Evolutionary conservation across 306 rosid species (phyloP).

Genomic region (Crotalaria pallida): DNA sequence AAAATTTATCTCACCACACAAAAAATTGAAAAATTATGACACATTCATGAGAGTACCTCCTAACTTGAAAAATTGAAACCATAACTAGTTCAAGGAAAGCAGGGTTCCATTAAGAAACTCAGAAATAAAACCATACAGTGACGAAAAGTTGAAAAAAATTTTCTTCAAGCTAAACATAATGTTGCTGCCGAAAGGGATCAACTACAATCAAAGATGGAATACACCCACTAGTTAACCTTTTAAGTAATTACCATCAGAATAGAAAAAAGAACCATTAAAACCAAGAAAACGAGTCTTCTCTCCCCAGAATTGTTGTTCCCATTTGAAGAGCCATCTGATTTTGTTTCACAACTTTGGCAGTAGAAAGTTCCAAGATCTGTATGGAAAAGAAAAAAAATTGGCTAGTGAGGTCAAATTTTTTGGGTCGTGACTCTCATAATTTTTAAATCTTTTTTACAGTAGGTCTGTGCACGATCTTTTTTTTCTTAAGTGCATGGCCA

Average conservation of each 20-base stretch:
- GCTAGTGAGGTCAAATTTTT: too few relatives aligned
- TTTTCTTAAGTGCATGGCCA: too few relatives aligned
- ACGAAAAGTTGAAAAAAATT: conserved; percentile 43
- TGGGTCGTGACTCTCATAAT: too few relatives aligned
- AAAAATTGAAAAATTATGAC: too few relatives aligned
- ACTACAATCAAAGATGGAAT: conserved; percentile 74
- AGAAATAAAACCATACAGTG: conserved; percentile 50
- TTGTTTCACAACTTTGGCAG: conserved; percentile 25
- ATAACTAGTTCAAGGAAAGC: too few relatives aligned
- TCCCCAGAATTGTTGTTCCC: conserved; percentile 28
- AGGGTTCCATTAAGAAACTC: conserved; percentile 65
- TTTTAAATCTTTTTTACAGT: too few relatives aligned
- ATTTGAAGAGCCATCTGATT: conserved; percentile 34
- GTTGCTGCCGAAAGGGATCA: conserved; percentile 74
- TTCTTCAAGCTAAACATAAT: conserved; percentile 58
- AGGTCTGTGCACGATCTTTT: too few relatives aligned
- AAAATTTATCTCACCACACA: too few relatives aligned
- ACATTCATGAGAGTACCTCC: too few relatives aligned
- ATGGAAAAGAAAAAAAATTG: too few relatives aligned
- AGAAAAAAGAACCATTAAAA: conserved; percentile 77
- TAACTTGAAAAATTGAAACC: too few relatives aligned
- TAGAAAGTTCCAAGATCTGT: conserved; percentile 31
- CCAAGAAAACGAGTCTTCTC: conserved; percentile 41
- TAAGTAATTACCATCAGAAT: conserved; percentile 76
- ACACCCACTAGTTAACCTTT: conserved; percentile 58